Base-by-base conservation (phyloP, 1,284 basidiomycete genomes). In the Anthracocystis panici-leucophaei region DNA sequence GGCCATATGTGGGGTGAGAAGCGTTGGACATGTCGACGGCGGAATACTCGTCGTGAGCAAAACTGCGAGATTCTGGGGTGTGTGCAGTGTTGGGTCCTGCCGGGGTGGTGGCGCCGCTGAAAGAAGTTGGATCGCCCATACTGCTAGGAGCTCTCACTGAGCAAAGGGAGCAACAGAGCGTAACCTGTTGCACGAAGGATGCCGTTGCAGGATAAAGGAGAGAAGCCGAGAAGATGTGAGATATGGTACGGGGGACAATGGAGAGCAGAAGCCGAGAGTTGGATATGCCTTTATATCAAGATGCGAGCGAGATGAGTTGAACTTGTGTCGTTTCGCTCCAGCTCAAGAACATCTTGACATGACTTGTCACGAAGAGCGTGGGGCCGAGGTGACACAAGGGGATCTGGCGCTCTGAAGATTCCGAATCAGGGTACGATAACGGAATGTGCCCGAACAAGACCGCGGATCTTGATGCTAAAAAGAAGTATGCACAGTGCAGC, bases 61-160 rank as follows among this genome's bases (percentile, higher is more conserved):
- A 18, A 23, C 57, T 55, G 63, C 21, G 21, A 12, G 42, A 20
- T 8, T 46, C 31, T 12, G 54, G 21, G 11, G 54, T 46, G 45
- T 21, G 20, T 10, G 40, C 18, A 23, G 23, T 41, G 6, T 45
- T 12, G 12, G 40, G 46, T 16, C 41, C 57, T 29, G 64, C 64
- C 9, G 65, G 59, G 8, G 65, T 68, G 38, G 65, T 54, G 12
- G 45, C 40, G 29, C 65, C 65, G 18, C 59, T 62, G 38, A 27
- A 50, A 23, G 45, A n/a, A 6, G 55, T 25, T 50, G 42, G 55
- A 20, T 57, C 56, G 54, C 59, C 62, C 65, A 68, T 68, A 10
- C 10, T 44, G 10, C 29, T 3, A 31, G 14, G 9, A 27, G 35
- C 51, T 48, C 14, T 29, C 18, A 42, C 21, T n/a, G 41, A 45